Base-by-base conservation (phyloP, 257 asterid genomes). In the Plantago major region DNA sequence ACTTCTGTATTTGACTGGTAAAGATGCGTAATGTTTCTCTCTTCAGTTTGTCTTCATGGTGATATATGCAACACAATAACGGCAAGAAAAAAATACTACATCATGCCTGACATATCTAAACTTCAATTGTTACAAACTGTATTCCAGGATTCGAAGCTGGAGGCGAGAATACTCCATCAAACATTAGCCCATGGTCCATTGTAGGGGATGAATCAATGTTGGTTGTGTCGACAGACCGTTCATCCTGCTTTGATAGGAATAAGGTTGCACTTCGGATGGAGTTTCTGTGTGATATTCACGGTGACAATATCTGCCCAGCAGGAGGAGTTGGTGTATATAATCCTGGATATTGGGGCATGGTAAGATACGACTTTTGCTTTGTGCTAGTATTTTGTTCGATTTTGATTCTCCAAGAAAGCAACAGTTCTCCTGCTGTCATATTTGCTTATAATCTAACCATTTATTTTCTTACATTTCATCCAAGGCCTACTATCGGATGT, bases 341-440 rank as follows among this genome's bases (percentile, higher is more conserved):
- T 63, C 97, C 97, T 3, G 97, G 96, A 63, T 92, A 69, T 55
- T 89, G 97, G 99, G 98, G 98, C 73, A 92, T 92, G 95, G 98
- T 89, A 78, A 66, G 78, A 70, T 43, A 57, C 38, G 4, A 30
- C 18, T n/a, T 30, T 19, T 63, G 13, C 63, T 13, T n/a, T 28
- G 14, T 48, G 33, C 48, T 16, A 38, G 1, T n/a, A 6, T 37
- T 12, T 14, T 17, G 14, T 33, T 55, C 37, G 16, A 14, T 38
- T 49, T 40, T 33, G 13, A 47, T 48, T 26, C 10, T 43, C 19
- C 0, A 11, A 18, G 42, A 16, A 47, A 55, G 22, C 14, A 33
- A 42, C 19, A n/a, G 38, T 12, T 6, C n/a, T 19, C 14, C 50
- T 38, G 9, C n/a, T 15, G 15, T 12, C 33, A 28, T 26, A 53